Conservation (phyloP, 2,329 filamentous ascomycete genomes). For the Teratosphaeria pseudoeucalypti region DNA sequence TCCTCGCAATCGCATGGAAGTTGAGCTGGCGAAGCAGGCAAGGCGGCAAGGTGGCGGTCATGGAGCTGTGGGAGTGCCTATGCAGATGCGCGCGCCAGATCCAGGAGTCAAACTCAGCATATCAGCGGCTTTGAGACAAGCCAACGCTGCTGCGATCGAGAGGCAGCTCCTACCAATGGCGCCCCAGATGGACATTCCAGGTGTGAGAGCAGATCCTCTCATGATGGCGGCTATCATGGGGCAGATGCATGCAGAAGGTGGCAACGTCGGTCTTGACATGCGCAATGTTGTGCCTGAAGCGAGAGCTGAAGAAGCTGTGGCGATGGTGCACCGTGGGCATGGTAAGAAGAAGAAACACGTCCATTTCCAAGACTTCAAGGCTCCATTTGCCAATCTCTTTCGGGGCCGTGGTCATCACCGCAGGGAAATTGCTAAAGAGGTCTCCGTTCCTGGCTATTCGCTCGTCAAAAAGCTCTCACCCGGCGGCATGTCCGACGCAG, state of each 20-base stretch:
- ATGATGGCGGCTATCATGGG: neutral
- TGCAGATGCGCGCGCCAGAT: no score
- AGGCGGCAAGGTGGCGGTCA: neutral
- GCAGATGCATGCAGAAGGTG: neutral
- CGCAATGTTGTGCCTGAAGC: neutral
- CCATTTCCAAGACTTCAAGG: neutral
- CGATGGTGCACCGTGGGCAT: neutral
- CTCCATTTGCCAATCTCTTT: neutral
- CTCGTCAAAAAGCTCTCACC: conserved; percentile 1
- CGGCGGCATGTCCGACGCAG: conserved; percentile 5
- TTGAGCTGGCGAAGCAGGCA: neutral
- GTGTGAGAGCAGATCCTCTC: neutral
- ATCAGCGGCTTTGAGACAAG: neutral
- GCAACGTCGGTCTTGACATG: neutral
- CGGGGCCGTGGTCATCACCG: neutral
- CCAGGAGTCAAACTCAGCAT: neutral
- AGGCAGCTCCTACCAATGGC: neutral
- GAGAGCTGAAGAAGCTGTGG: neutral
- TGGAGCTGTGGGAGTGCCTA: neutral
- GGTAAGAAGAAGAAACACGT: neutral
- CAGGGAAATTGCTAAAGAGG: neutral
- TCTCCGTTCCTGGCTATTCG: neutral
- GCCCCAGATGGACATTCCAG: neutral
- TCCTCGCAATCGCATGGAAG: neutral
- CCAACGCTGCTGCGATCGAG: neutral